Conservation (phyloP, 140 eudicot species). For the Senecio squalidus region DNA sequence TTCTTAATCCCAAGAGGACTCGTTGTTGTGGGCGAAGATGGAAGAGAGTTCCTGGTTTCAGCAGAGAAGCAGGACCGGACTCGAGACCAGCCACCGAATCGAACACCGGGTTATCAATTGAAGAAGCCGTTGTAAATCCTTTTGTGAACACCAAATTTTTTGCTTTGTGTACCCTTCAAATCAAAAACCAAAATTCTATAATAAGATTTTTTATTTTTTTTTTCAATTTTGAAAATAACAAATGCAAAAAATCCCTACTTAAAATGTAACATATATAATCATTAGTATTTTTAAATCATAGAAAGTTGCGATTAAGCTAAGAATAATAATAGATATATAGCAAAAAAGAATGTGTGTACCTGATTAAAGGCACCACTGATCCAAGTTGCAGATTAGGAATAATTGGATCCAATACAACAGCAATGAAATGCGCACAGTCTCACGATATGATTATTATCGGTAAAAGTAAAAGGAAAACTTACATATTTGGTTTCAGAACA, state of each 20-base stretch:
- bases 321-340: neutral
- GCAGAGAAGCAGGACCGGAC: slow-evolving; percentile 99
- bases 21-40: slow-evolving; percentile 51
- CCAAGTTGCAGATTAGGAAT: slow-evolving; percentile 24
- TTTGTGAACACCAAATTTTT: slow-evolving; percentile 9
- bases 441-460: neutral
- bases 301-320: neutral
- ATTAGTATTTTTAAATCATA: no score
- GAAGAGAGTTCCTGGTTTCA: slow-evolving; percentile 91
- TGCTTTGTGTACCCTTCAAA: neutral
- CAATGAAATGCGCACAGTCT: no score
- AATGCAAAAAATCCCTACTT: no score
- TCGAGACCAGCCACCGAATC: slow-evolving; percentile 80
- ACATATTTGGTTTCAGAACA: neutral
- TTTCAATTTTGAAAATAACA: no score
- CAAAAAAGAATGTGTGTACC: slow-evolving; percentile 18
- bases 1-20: slow-evolving; percentile 36
- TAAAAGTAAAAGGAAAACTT: neutral
- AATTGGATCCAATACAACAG: no score
- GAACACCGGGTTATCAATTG: slow-evolving; percentile 54
- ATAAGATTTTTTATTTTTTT: neutral
- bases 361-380: slow-evolving; percentile 23
- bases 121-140: slow-evolving; percentile 64
- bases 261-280: no score
- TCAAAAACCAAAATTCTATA: neutral